Conservation (phyloP, 768 basidiomycete species). For the Mycena rosella region DNA sequence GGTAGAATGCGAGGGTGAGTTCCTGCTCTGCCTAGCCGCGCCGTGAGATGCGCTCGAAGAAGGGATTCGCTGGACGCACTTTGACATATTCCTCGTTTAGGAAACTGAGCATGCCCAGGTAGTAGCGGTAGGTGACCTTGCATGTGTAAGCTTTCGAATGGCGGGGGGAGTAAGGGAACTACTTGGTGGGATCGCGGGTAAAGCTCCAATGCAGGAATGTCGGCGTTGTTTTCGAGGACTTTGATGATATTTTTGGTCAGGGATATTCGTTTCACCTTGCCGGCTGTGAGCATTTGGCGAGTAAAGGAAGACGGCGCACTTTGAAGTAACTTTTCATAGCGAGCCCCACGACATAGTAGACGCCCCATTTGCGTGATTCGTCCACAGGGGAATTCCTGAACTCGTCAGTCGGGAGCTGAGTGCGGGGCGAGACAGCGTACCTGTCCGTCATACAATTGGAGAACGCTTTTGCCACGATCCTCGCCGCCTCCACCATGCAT, state of each 20-base stretch:
- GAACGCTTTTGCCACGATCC: constrained; percentile 91
- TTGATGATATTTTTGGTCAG: constrained; percentile 93
- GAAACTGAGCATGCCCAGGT: constrained; percentile 95
- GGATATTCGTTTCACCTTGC: constrained; percentile 91
- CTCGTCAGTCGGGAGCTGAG: constrained; percentile 10
- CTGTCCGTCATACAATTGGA: constrained; percentile 88
- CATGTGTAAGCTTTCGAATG: not conserved
- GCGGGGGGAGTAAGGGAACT: not conserved
- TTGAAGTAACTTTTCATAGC: constrained; percentile 94
- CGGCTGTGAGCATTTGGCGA: not conserved
- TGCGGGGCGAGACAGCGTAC: constrained; percentile 36
- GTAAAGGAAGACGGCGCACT: constrained; percentile 45
- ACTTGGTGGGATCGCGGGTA: constrained; percentile 91
- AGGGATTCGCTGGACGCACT: constrained; percentile 55
- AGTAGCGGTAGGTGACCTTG: constrained; percentile 89
- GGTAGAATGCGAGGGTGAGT: constrained; percentile 87
- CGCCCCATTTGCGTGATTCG: constrained; percentile 88
- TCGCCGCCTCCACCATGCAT: constrained; percentile 88
- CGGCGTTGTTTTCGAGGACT: constrained; percentile 86
- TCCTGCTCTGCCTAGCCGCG: constrained; percentile 80
- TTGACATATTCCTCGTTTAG: constrained; percentile 92
- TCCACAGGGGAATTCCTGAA: constrained; percentile 74
- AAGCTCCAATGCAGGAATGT: constrained; percentile 80
- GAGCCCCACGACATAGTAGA: constrained; percentile 92
- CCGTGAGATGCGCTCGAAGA: constrained; percentile 6